A percentile compares a stretch with the other conserved stretches of the same genome.
These are phyloP conservation scores for Piper betle DNA, from an alignment of 164 flowering plant genomes.

Conservation along the genomic window DNA sequence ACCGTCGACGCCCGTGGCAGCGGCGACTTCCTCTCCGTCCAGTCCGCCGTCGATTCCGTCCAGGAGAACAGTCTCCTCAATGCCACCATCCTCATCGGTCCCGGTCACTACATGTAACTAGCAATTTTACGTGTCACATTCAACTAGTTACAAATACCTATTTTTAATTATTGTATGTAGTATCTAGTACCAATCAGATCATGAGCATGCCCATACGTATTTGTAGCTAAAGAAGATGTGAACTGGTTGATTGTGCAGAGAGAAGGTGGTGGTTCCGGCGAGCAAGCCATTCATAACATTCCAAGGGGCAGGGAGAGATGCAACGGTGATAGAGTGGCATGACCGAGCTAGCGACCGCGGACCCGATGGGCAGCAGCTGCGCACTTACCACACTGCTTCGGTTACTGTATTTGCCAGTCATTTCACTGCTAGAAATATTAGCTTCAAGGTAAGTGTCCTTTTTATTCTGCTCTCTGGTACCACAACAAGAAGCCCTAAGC, in stretches of 20 bases:
- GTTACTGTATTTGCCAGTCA: constrained; percentile 64
- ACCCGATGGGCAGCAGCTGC: constrained; percentile 66
- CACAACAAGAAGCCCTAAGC: neutral
- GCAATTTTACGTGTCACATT: too few relatives aligned
- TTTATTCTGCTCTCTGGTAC: neutral
- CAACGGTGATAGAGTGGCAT: constrained; percentile 84
- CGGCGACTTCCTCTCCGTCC: constrained; percentile 62
- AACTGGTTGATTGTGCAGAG: constrained; percentile 28
- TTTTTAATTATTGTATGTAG: too few relatives aligned
- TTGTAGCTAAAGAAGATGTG: neutral
- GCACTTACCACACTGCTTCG: constrained; percentile 83
- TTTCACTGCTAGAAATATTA: constrained; percentile 81
- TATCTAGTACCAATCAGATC: too few relatives aligned
- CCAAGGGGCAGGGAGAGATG: constrained; percentile 67
- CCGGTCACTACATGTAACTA: constrained; percentile 64
- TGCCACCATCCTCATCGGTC: constrained; percentile 40
- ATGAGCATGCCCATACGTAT: too few relatives aligned
- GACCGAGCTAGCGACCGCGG: constrained; percentile 76
- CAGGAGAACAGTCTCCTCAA: constrained; percentile 41
- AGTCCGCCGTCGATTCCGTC: constrained; percentile 65
- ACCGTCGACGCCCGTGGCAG: constrained; percentile 44
- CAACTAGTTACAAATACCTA: neutral
- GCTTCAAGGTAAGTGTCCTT: constrained; percentile 63
- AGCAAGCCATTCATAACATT: constrained; percentile 78
- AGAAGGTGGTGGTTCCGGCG: constrained; percentile 81